phyloP scores from a whole-genome alignment of 225 moss, liverwort and hornwort species.

The Physcomitrium patens region DNA sequence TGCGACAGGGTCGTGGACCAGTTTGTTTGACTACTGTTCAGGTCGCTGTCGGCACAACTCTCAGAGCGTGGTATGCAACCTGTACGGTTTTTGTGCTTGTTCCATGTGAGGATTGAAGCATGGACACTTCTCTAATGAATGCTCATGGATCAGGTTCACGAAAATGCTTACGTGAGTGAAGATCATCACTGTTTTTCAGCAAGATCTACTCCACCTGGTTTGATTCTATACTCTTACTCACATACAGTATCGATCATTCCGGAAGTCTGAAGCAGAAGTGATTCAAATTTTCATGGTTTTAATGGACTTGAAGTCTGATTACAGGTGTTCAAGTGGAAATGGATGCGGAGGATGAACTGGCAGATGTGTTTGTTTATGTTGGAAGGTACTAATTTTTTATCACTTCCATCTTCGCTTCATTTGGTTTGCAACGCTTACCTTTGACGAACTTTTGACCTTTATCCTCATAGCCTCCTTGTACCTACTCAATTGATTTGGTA shows the following conservation, averaged over 20 bases:
- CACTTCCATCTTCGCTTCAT: not conserved
- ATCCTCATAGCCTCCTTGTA: conserved; percentile 1
- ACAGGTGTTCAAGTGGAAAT: conserved; percentile 34
- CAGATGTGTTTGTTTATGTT: conserved; percentile 53
- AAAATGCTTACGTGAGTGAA: conserved; percentile 65
- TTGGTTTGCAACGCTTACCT: not conserved
- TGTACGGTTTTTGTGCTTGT: conserved; percentile 2
- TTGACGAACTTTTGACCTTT: not conserved
- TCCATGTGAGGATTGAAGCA: not conserved
- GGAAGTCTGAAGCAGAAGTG: conserved; percentile 1
- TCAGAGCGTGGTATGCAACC: conserved; percentile 58
- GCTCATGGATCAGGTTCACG: conserved; percentile 53
- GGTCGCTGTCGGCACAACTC: conserved; percentile 76
- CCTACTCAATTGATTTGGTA: not conserved
- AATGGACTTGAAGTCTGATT: not conserved
- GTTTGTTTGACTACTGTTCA: conserved; percentile 62
- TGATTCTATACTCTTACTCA: conserved; percentile 1
- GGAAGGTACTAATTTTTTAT: conserved; percentile 45
- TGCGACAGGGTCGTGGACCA: conserved; percentile 54
- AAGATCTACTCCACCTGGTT: conserved; percentile 48
- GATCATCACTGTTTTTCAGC: conserved; percentile 68
- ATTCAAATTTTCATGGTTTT: not conserved
- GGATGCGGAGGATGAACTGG: conserved; percentile 43
- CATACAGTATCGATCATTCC: not conserved
- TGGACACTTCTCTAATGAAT: not conserved